Percentiles rank a stretch among this genome's conserved stretches.
Conservation (phyloP, 129 eudicot species). For the Centella asiatica region DNA sequence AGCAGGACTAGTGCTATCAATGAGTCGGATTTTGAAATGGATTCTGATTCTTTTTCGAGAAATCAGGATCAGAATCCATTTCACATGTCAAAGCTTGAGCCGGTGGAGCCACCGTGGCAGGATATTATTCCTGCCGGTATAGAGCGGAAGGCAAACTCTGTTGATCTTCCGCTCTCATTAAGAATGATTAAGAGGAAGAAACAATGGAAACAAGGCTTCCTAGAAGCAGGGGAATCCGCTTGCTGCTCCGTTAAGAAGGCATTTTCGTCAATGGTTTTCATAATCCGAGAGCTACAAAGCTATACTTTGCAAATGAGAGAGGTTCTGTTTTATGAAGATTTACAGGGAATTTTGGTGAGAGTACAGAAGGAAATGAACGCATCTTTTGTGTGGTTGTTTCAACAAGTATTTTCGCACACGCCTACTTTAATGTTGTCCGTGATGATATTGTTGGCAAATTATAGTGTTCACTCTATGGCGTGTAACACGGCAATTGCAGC, state of each 20-base stretch:
- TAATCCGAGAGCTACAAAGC: slow-evolving; percentile 78
- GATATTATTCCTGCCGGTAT: slow-evolving; percentile 46
- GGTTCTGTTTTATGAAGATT: slow-evolving; percentile 55
- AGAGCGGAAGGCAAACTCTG: slow-evolving; percentile 69
- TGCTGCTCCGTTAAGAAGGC: slow-evolving; percentile 76
- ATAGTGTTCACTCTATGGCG: slow-evolving; percentile 73
- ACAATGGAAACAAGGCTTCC: slow-evolving; percentile 49
- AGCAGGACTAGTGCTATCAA: not conserved
- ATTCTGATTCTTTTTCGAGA: not conserved
- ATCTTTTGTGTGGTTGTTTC: slow-evolving; percentile 92
- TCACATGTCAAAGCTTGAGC: slow-evolving; percentile 14
- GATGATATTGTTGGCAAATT: slow-evolving; percentile 86
- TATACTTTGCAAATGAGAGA: slow-evolving; percentile 77
- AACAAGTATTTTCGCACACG: slow-evolving; percentile 82
- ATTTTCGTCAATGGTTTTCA: slow-evolving; percentile 92
- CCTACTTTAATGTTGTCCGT: slow-evolving; percentile 82
- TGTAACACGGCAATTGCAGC: slow-evolving; percentile 33
- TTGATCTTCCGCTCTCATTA: slow-evolving; percentile 72
- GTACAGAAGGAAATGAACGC: slow-evolving; percentile 91
- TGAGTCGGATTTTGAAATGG: not conserved
- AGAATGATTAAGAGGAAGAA: slow-evolving; percentile 71
- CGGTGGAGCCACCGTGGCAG: slow-evolving; percentile 26
- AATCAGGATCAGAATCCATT: slow-evolving; percentile 2
- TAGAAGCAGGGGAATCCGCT: slow-evolving; percentile 58
- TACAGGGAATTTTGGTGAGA: slow-evolving; percentile 52